Evolutionary conservation across 441 rosid genomes (phyloP).

Genomic region (Bruguiera hainesii): DNA sequence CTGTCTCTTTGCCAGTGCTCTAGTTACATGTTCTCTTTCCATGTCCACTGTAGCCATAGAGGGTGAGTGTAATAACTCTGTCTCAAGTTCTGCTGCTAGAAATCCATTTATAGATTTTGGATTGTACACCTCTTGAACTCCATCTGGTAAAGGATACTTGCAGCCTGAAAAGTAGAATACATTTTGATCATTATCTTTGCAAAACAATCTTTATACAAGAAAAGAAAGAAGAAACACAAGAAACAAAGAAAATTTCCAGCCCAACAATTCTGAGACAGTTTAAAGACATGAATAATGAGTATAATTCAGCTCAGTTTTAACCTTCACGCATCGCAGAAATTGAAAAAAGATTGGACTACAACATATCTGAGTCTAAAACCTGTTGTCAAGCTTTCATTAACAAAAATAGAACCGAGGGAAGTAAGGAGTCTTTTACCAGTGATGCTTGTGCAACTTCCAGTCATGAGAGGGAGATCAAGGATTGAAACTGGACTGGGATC

Average conservation of each 20-base stretch:
- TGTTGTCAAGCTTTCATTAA: not conserved
- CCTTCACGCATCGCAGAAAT: too few relatives aligned
- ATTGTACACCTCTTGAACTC: conserved; percentile 24
- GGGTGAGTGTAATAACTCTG: conserved; percentile 43
- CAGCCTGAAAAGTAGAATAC: conserved; percentile 31
- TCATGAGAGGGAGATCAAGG: conserved; percentile 39
- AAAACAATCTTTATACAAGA: not conserved
- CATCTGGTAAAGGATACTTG: conserved; percentile 28
- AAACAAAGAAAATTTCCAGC: conserved; percentile 1
- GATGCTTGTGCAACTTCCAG: conserved; percentile 27
- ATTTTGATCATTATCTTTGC: conserved; percentile 2
- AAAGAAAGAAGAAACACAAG: not conserved
- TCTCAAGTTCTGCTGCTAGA: conserved; percentile 31
- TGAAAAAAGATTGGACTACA: too few relatives aligned
- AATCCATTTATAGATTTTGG: conserved; percentile 24
- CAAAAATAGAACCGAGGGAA: not conserved
- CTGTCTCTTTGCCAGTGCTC: conserved; percentile 23
- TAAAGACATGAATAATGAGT: too few relatives aligned
- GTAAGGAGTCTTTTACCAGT: conserved; percentile 24
- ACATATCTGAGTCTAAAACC: too few relatives aligned
- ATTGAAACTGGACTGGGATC: conserved; percentile 34
- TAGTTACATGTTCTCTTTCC: conserved; percentile 15
- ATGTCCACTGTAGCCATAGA: conserved; percentile 27
- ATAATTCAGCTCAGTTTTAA: too few relatives aligned
- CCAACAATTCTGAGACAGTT: too few relatives aligned